Conservation (phyloP, 2,329 filamentous ascomycete species). For the Onygena corvina region DNA sequence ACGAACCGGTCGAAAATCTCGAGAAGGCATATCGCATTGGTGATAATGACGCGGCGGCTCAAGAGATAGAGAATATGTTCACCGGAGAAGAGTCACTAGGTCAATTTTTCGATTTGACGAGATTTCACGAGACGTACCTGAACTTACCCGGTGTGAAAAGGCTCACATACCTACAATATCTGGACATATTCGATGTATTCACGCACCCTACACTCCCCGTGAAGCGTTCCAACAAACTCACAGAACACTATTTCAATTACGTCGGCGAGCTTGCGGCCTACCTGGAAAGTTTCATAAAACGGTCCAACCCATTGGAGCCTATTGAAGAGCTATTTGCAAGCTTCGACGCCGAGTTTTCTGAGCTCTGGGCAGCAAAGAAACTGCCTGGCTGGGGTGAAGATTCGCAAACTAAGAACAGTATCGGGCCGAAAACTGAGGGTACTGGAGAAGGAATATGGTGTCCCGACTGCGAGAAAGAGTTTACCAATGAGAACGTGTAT, state of each 20-base stretch:
- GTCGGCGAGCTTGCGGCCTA: conserved; percentile 69
- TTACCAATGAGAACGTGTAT: conserved; percentile 91
- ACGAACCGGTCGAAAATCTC: conserved; percentile 88
- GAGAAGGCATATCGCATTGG: conserved; percentile 75
- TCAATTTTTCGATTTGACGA: conserved; percentile 79
- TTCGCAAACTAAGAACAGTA: conserved; percentile 28
- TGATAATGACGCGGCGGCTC: conserved; percentile 50
- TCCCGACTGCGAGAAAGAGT: conserved; percentile 82
- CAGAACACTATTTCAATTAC: conserved; percentile 85
- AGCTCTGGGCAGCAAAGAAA: conserved; percentile 67
- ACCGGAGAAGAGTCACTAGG: conserved; percentile 92
- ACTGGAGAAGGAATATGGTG: conserved; percentile 70
- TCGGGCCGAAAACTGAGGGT: conserved; percentile 41
- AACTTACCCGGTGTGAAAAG: conserved; percentile 81
- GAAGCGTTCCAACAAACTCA: conserved; percentile 73
- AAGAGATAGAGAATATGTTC: conserved; percentile 79
- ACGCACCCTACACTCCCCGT: conserved; percentile 59
- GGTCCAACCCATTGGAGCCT: conserved; percentile 76
- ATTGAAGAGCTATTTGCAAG: conserved; percentile 61
- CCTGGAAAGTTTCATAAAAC: conserved; percentile 74
- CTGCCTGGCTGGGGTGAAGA: conserved; percentile 66
- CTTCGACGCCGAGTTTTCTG: conserved; percentile 75
- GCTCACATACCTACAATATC: conserved; percentile 80
- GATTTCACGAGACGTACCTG: conserved; percentile 73
- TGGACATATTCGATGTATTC: conserved; percentile 84